Percentiles rank a stretch among this genome's conserved stretches.
Conservation (phyloP, 148 eudicot genomes). For the Vaccinium darrowii region DNA sequence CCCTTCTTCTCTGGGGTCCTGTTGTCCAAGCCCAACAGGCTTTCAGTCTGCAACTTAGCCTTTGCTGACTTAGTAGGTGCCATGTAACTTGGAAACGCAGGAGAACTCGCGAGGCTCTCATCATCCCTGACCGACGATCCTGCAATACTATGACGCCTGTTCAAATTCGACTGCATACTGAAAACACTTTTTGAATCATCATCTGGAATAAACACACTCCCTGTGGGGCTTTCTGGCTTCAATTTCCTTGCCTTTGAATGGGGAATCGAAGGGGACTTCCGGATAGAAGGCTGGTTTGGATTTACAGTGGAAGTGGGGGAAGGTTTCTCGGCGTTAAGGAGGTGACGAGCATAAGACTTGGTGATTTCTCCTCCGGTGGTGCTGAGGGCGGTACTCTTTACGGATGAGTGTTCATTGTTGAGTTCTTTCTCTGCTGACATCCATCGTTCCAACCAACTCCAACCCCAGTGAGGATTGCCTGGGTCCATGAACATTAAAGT, state of each 20-base stretch:
- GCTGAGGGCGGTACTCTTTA: conserved; percentile 27
- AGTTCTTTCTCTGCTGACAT: conserved; percentile 52
- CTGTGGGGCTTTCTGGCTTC: conserved; percentile 47
- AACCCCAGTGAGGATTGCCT: conserved; percentile 86
- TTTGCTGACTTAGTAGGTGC: conserved; percentile 68
- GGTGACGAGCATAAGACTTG: conserved; percentile 54
- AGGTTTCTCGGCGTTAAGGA: conserved; percentile 39
- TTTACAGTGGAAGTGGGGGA: conserved; percentile 27
- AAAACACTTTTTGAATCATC: conserved; percentile 53
- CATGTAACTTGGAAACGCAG: conserved; percentile 83
- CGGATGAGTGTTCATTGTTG: conserved; percentile 32
- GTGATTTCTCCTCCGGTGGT: conserved; percentile 39
- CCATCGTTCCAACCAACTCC: conserved; percentile 99
- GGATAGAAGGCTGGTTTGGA: conserved; percentile 35
- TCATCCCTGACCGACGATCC: conserved; percentile 64
- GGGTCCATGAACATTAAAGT: conserved; percentile 73
- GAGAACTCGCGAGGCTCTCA: conserved; percentile 68
- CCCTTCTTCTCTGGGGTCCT: conserved; percentile 51
- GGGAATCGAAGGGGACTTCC: conserved; percentile 41
- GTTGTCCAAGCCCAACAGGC: conserved; percentile 43
- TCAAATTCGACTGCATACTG: conserved; percentile 57
- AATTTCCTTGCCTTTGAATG: conserved; percentile 42
- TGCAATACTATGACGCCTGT: conserved; percentile 59
- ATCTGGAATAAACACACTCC: conserved; percentile 40
- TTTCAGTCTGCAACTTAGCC: conserved; percentile 55